Percentiles rank a stretch among this genome's conserved stretches.
These are phyloP conservation scores for Phallus indusiatus DNA, from an alignment of 768 basidiomycete genomes.

Conservation along the genomic window DNA sequence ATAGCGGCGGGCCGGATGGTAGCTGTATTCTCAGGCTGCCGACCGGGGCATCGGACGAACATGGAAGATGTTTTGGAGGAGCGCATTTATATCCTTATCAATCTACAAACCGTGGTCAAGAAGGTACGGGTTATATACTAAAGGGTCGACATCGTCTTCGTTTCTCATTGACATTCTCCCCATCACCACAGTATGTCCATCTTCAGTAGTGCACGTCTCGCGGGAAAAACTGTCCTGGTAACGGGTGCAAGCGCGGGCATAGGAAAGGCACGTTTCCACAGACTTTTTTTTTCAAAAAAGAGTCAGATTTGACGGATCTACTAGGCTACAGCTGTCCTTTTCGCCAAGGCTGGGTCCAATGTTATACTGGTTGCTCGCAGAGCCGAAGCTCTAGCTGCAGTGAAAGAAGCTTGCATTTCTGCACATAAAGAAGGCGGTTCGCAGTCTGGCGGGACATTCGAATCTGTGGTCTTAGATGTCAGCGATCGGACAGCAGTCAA, in stretches of 20 bases:
- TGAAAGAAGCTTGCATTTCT: constrained; percentile 52
- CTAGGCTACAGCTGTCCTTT: constrained; percentile 81
- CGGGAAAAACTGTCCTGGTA: constrained; percentile 78
- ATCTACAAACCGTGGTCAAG: neutral
- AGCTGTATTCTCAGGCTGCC: neutral
- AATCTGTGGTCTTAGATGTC: constrained; percentile 66
- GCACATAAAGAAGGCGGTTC: constrained; percentile 69
- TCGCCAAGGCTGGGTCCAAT: constrained; percentile 88
- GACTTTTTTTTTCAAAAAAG: neutral
- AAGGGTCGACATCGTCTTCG: neutral
- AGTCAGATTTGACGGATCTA: neutral
- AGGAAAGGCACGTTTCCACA: constrained; percentile 53
- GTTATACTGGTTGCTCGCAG: constrained; percentile 79
- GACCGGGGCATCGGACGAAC: neutral
- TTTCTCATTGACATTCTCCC: neutral
- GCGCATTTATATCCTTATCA: neutral
- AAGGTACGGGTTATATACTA: neutral
- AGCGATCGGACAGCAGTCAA: constrained; percentile 67
- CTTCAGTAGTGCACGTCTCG: constrained; percentile 71
- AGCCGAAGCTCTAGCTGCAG: constrained; percentile 57
- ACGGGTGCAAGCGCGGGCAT: constrained; percentile 90
- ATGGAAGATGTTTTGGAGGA: neutral
- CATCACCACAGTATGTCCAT: constrained; percentile 49
- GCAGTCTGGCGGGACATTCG: constrained; percentile 70
- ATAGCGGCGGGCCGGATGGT: neutral